Conservation (phyloP, 1,284 basidiomycete species). For the Neonothopanus nambi region DNA sequence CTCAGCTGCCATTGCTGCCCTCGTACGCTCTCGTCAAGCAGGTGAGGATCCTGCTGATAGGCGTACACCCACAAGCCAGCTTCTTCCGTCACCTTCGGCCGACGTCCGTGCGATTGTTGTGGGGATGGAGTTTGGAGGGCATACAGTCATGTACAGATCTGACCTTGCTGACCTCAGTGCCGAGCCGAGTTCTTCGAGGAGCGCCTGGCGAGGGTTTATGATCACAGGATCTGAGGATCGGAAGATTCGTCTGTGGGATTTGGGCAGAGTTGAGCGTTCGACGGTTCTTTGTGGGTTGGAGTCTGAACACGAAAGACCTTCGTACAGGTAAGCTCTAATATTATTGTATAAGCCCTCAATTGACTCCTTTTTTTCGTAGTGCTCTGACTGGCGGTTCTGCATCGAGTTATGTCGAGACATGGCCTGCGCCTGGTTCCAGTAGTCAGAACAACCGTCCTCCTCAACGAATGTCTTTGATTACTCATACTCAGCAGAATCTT, state of each 20-base stretch:
- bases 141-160: conserved; percentile 52
- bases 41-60: conserved; percentile 30
- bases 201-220: conserved; percentile 63
- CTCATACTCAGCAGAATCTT: conserved; percentile 76
- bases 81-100: conserved; percentile 47
- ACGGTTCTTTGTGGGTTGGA: conserved; percentile 72
- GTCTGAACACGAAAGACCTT: conserved; percentile 64
- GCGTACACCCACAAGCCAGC: conserved; percentile 26
- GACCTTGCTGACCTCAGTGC: conserved; percentile 51
- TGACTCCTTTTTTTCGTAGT: conserved; percentile 21
- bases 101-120: conserved; percentile 67
- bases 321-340: conserved; percentile 55
- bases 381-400: conserved; percentile 40
- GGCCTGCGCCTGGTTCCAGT: conserved; percentile 45
- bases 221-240: conserved; percentile 83
- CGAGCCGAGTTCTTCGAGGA: conserved; percentile 35
- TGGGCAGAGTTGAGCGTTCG: conserved; percentile 71
- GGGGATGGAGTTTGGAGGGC: conserved; percentile 74
- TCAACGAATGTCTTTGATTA: conserved; percentile 76
- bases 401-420: conserved; percentile 64
- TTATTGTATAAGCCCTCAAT: conserved; percentile 7
- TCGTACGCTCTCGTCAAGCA: conserved; percentile 46
- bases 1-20: conserved; percentile 66
- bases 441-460: conserved; percentile 64
- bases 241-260: conserved; percentile 81